Percentiles rank a stretch among this genome's conserved stretches.
Conservation (phyloP, 768 basidiomycete species). For the Kwoniella bestiolae region DNA sequence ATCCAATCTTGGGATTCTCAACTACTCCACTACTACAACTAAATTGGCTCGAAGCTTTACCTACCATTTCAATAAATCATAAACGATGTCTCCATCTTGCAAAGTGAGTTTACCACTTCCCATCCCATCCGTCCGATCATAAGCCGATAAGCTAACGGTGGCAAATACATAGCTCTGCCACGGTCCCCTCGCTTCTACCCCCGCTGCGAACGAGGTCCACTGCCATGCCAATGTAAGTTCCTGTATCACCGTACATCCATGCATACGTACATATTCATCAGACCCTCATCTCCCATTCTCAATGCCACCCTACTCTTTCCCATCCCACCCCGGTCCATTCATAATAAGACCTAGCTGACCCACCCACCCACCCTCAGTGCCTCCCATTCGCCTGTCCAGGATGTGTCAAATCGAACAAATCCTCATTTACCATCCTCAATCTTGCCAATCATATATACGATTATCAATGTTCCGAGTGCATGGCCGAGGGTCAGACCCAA, state of each 20-base stretch:
- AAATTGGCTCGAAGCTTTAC: neutral
- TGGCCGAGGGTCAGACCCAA: constrained; percentile 6
- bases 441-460: constrained; percentile 33
- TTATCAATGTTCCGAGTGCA: constrained; percentile 26
- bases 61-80: neutral
- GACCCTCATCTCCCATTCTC: too few relatives aligned
- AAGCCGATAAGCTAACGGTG: neutral
- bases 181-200: constrained; percentile 22
- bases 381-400: constrained; percentile 31
- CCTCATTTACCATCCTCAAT: constrained; percentile 22
- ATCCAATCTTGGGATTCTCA: neutral
- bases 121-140: neutral
- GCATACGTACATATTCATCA: too few relatives aligned
- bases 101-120: constrained; percentile 16
- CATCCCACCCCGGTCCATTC: too few relatives aligned
- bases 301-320: too few relatives aligned
- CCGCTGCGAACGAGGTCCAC: constrained; percentile 17
- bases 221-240: constrained; percentile 33
- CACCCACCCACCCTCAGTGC: constrained; percentile 16
- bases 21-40: neutral
- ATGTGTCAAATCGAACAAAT: constrained; percentile 23
- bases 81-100: constrained; percentile 16
- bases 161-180: constrained; percentile 28
- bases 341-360: too few relatives aligned
- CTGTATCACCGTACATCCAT: too few relatives aligned